Conservation (phyloP, 2,329 filamentous ascomycete genomes). For the Botrytis medusae region DNA sequence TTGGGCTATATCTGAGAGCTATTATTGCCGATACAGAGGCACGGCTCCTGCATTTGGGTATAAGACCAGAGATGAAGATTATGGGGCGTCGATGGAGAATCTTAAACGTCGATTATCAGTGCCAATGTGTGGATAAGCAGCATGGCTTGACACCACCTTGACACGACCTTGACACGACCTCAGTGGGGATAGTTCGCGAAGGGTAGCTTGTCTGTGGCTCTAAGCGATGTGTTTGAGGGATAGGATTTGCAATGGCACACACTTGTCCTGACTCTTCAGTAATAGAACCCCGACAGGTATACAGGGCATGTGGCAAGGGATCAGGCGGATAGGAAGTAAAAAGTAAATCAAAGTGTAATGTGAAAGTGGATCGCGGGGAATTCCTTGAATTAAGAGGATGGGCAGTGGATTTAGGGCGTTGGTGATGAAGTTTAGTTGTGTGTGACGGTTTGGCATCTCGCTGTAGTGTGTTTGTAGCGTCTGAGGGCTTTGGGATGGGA, state of each 20-base stretch:
- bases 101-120: constrained; percentile 1
- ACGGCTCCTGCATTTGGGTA: neutral
- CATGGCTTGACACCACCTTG: neutral
- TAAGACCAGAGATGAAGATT: neutral
- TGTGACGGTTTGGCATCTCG: constrained; percentile 3
- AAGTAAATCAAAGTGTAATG: neutral
- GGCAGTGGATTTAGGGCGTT: neutral
- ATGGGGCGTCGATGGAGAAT: constrained; percentile 12
- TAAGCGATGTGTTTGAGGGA: neutral
- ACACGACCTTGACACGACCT: neutral
- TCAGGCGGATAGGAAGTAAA: neutral
- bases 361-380: constrained; percentile 2
- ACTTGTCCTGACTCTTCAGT: neutral
- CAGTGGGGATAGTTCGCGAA: neutral
- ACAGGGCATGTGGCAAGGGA: constrained; percentile 4
- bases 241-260: neutral
- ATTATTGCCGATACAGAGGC: neutral
- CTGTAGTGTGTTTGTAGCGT: constrained; percentile 2
- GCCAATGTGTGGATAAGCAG: neutral
- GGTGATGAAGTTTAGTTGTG: constrained; percentile 1
- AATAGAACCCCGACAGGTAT: neutral
- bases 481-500: neutral
- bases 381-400: constrained; percentile 9
- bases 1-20: neutral
- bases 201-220: neutral